phyloP scores from a whole-genome alignment of 345 rosid species.

The Bretschneidera sinensis region DNA sequence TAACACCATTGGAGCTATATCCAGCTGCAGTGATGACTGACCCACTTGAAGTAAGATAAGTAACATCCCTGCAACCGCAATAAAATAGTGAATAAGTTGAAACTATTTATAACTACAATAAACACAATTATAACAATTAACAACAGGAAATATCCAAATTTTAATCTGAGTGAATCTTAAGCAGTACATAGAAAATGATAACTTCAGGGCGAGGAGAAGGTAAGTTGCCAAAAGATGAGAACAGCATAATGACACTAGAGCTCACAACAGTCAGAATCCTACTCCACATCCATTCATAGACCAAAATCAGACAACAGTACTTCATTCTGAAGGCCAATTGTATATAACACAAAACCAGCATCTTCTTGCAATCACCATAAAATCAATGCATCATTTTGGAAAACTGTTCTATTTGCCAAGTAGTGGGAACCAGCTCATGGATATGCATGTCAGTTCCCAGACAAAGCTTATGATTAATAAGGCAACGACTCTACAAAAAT shows the following conservation, averaged over 20 bases:
- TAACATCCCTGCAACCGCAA: conserved; percentile 64
- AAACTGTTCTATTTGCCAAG: too few species aligned
- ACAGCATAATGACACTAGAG: too few species aligned
- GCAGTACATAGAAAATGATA: too few species aligned
- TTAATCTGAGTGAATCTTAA: too few species aligned
- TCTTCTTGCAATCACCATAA: background rate
- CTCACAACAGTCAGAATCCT: too few species aligned
- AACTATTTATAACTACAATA: background rate
- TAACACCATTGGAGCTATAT: conserved; percentile 68
- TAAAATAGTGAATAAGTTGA: background rate
- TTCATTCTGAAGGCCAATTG: too few species aligned
- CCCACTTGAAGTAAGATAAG: conserved; percentile 85
- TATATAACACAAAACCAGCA: background rate
- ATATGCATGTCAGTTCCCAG: background rate
- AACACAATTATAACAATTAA: background rate
- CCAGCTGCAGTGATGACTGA: conserved; percentile 86
- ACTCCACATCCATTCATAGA: too few species aligned
- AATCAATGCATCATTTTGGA: background rate
- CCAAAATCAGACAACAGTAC: too few species aligned
- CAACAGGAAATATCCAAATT: background rate
- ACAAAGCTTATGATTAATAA: background rate
- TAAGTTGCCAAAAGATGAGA: too few species aligned
- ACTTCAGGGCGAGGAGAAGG: too few species aligned
- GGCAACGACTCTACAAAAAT: background rate
- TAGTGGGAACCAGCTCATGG: background rate